Base-by-base conservation (phyloP, 257 asterid genomes). In the Hygrophila difformis region DNA sequence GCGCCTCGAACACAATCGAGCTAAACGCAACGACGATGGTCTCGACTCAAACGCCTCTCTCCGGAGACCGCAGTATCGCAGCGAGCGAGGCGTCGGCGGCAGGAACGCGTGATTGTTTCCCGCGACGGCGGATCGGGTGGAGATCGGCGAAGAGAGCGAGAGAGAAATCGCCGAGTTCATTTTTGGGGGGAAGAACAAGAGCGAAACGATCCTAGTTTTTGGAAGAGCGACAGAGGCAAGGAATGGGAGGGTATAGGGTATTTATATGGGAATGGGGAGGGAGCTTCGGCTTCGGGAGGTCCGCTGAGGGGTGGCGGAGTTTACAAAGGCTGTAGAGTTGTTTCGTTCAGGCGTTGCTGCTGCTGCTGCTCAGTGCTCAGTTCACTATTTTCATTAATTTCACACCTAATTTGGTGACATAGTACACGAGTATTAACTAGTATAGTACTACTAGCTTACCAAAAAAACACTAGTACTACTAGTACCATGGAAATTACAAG, bases 11-110 rank as follows among this genome's bases (percentile, higher is more conserved):
- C 66, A 47, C 44, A 72, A 56, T 29, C 65, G 71, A 57, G 68
- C 26, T 2, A 65, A 56, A 44, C 58, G 55, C 60, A 63, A 8
- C 5, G 38, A 40, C 17, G 67, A 74, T 37, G 47, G 56, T 20
- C 31, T 61, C 29, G 62, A 37, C 8, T 65, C 73, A 20, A 81
- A 64, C 0, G 77, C 87, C 55, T 84, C 97, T 31, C 81, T 69
- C 43, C 82, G 74, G 47, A 88, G 92, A 8, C 97, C 94, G 57
- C 93, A 84, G 64, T 73, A 88, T 40, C 87, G 82, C 61, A 81
- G 78, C 50, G 93, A 80, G 54, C 83, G 74, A 31, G 87, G 88
- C 45, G 68, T 46, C 23, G 31, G n/a, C n/a, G 55, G 64, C 9
- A 44, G 49, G 45, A 21, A 22, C 53, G 72, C 65, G 22, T 51